phyloP scores from a whole-genome alignment of 441 rosid species.

The Syzygium syzygioides region DNA sequence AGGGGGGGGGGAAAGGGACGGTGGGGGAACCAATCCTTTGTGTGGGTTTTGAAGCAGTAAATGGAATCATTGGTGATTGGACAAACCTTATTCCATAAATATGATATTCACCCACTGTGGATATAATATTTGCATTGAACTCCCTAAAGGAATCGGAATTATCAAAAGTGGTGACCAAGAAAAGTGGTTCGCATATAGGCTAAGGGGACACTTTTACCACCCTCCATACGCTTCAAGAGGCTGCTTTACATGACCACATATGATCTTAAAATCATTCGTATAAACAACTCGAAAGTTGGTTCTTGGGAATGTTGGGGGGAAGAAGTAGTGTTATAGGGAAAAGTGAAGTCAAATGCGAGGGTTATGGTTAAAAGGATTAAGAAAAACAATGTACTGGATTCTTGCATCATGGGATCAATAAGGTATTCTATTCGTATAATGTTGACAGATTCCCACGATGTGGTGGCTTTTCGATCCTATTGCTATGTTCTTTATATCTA shows the following conservation, averaged over 20 bases:
- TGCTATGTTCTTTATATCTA: background rate
- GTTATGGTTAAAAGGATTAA: background rate
- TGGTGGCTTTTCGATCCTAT: slow-evolving; percentile 9
- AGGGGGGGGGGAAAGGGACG: background rate
- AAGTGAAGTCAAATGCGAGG: background rate
- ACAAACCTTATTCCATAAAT: background rate
- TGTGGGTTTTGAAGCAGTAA: background rate
- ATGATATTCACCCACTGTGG: background rate
- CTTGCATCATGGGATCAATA: background rate
- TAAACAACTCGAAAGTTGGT: background rate
- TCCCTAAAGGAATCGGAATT: background rate
- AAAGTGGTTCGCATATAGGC: background rate
- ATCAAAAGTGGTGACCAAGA: background rate
- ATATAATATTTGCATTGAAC: background rate
- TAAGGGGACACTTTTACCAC: background rate
- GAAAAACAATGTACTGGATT: background rate
- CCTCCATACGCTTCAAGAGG: background rate
- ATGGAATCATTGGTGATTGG: background rate
- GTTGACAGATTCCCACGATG: slow-evolving; percentile 19
- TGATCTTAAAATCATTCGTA: background rate
- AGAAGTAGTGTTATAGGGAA: background rate
- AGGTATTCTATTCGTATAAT: slow-evolving; percentile 5
- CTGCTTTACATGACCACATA: background rate
- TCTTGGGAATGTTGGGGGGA: background rate
- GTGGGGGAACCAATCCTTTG: background rate